Base-by-base conservation (phyloP, 768 basidiomycete genomes). In the Termitomyces sp. region DNA sequence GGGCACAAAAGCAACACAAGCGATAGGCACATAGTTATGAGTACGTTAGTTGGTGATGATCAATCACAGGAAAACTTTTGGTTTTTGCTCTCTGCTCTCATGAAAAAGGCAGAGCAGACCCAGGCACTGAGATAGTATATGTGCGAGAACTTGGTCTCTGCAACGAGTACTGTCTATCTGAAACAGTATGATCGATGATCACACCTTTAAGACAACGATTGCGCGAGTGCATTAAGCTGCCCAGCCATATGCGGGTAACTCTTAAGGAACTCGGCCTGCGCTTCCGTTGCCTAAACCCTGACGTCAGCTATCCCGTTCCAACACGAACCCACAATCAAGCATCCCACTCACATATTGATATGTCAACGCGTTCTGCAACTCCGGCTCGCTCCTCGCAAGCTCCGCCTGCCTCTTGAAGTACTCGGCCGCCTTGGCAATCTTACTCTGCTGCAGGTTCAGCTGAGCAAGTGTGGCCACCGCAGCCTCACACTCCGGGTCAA, bases 401-500 rank as follows among this genome's bases (percentile, higher is more conserved):
- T 92, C 84, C 0, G 86, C 84, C 69, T 93, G 90, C 68, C 83
- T 81, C 69, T 85, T 81, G 65, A 99, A 97, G 84, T 93, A 86
- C 66, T 85, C 81, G 58, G 94, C 83, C 2, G 96, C 97, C 58
- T 86, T 80, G 41, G 89, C 84, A 59, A 97, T 86, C 75, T 90
- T 90, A 67, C 87, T 86, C 73, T 95, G 93, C 72, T 98, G 96
- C 61, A 98, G 72, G 59, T 83, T 85, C 22, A 99, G 80, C 71
- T 99, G 97, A 4, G 96, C 96, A 29, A 98, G 83, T 1, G 95
- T 98, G 18, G 94, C 93, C 5, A 98, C 88, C 0, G 96, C 97
- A 12, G 96, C 92, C 69, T 99, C 97, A 72, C 96, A 98, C 62
- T 94, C 94, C 12, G 90, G 78, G 71, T 99, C 97, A 55, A 94